Base-by-base conservation (phyloP, 2,329 filamentous ascomycete genomes). In the Sclerotinia nivalis region DNA sequence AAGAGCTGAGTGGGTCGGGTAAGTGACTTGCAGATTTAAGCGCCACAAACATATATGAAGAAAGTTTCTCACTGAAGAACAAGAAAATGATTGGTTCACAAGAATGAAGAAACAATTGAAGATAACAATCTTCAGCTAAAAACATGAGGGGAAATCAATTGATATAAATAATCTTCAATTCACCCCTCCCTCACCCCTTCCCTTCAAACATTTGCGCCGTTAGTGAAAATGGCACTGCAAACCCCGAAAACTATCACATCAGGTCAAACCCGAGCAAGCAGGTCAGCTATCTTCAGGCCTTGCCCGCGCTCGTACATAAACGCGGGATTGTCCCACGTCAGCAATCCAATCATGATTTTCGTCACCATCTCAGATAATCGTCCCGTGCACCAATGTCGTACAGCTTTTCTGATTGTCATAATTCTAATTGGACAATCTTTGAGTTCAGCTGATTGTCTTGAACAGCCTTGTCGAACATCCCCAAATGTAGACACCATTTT, bases 311-410 rank as follows among this genome's bases (percentile, higher is more conserved):
- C 37, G n/a, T 28, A 65, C 61, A 40, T 65, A 50, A 49, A 43
- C 49, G 49, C 62, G 62, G 40, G 43, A 52, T 13, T 45, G 40
- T 45, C 64, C 60, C 55, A 68, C 66, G 66, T 68, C 66, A 68
- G 66, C 66, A 10, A 68, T n/a, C 66, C 43, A 68, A 68, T 68
- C 31, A 68, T 20, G n/a, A 49, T 50, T 20, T 2, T 8, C 45
- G 59, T 68, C 52, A 68, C 54, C 43, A 68, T 28, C 10, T 37
- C 43, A 49, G 18, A 59, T 37, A 25, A 13, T 31, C 18, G 40
- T 67, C 50, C 15, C 54, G 31, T 37, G 66, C 66, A 68, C 37
- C 22, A 49, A 2, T 28, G 45, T 45, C 54, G 45, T 58, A 49
- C 31, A 64, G 28, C 13, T 50, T 37, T 64, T 50, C 45, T 49